phyloP scores from a whole-genome alignment of 2,329 filamentous ascomycete genomes.

The Penicillium sp. region DNA sequence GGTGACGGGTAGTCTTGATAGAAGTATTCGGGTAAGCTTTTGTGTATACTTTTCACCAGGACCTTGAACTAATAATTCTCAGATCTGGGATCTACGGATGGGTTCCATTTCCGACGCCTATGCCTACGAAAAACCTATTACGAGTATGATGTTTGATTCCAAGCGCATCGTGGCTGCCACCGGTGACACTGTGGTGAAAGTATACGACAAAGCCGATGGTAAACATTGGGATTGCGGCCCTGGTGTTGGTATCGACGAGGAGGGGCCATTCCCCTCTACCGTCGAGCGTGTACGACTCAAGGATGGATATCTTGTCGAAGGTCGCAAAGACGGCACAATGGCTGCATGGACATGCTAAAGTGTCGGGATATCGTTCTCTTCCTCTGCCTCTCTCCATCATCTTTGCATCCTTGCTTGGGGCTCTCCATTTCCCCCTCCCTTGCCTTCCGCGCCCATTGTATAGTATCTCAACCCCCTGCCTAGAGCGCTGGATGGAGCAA shows the following conservation, averaged over 20 bases:
- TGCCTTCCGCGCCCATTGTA: constrained; percentile 20
- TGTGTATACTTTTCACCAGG: background rate
- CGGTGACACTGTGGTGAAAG: constrained; percentile 90
- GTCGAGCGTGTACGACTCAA: constrained; percentile 87
- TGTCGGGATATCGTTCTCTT: background rate
- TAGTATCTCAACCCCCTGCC: constrained; percentile 24
- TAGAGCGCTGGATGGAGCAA: constrained; percentile 17
- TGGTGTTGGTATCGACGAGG: constrained; percentile 66
- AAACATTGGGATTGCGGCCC: constrained; percentile 95
- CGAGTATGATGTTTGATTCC: constrained; percentile 95
- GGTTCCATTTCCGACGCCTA: constrained; percentile 95
- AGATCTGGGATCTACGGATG: constrained; percentile 99
- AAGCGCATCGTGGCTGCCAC: constrained; percentile 87
- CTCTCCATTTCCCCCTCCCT: constrained; percentile 5
- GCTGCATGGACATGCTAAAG: constrained; percentile 81
- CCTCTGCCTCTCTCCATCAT: background rate
- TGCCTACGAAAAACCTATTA: constrained; percentile 88
- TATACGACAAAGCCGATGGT: constrained; percentile 96
- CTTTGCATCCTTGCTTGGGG: constrained; percentile 7
- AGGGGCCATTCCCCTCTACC: constrained; percentile 64
- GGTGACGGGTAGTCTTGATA: constrained; percentile 87
- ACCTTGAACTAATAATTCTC: constrained; percentile 25
- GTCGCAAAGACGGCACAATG: constrained; percentile 80
- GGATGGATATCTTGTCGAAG: constrained; percentile 92
- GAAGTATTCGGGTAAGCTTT: constrained; percentile 82